Percentiles rank a stretch among this genome's conserved stretches.
Evolutionary conservation across 176 grass and related monocot species (phyloP).

Genomic region (Panicum miliaceum): DNA sequence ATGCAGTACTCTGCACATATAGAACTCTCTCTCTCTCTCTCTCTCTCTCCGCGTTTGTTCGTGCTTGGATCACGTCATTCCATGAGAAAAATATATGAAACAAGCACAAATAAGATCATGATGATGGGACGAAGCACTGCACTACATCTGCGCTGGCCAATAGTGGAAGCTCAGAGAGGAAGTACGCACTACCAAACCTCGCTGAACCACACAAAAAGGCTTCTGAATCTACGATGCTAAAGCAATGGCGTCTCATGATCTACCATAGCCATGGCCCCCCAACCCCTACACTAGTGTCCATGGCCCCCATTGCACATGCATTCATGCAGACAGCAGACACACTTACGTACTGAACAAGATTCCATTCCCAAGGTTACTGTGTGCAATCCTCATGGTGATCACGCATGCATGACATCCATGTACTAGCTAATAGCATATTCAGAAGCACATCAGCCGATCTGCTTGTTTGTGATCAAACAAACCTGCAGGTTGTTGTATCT

Average conservation of each 20-base stretch:
- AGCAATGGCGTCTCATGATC: conserved; percentile 9
- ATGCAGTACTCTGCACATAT: too few species aligned
- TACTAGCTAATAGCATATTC: background rate
- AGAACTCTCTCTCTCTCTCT: too few species aligned
- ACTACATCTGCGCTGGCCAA: conserved; percentile 29
- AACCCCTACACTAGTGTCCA: background rate
- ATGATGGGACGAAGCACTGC: conserved; percentile 12
- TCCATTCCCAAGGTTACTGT: conserved; percentile 19
- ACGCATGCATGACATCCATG: background rate
- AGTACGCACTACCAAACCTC: conserved; percentile 41
- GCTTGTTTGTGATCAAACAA: background rate
- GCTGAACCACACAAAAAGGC: conserved; percentile 10
- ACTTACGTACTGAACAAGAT: conserved; percentile 30
- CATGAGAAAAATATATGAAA: conserved; percentile 28
- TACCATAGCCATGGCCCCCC: background rate
- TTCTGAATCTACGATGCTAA: background rate
- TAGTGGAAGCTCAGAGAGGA: conserved; percentile 25
- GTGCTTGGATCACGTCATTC: background rate
- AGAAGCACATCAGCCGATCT: background rate
- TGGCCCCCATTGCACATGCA: background rate
- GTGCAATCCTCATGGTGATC: conserved; percentile 19
- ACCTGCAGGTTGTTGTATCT: conserved; percentile 85
- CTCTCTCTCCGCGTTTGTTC: background rate
- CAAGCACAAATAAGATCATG: conserved; percentile 35
- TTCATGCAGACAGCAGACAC: background rate